phyloP scores from a whole-genome alignment of 768 basidiomycete genomes.

The Mycena leptocephala region DNA sequence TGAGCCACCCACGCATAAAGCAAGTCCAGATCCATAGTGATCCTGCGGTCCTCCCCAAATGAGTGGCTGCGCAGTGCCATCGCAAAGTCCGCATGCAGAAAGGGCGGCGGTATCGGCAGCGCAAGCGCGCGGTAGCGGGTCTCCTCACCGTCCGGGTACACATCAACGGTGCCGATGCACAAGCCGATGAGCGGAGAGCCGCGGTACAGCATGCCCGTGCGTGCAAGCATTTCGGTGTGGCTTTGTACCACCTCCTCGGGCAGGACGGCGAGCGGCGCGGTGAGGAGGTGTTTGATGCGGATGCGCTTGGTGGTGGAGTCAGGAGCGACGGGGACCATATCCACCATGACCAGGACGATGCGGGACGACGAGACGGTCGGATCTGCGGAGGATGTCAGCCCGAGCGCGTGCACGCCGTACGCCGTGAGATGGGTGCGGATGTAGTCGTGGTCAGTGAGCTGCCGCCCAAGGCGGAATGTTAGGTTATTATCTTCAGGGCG shows the following conservation, averaged over 20 bases:
- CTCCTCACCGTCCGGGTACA: background rate
- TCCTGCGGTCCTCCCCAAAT: background rate
- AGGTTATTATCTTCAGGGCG: background rate
- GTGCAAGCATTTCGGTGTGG: background rate
- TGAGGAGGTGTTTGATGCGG: background rate
- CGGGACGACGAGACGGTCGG: too few species aligned
- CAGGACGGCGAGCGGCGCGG: background rate
- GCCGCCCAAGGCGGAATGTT: background rate
- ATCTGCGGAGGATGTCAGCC: too few species aligned
- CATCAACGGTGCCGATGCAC: background rate
- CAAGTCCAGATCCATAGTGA: background rate
- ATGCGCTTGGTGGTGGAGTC: background rate
- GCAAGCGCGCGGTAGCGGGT: background rate
- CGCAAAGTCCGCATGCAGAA: background rate
- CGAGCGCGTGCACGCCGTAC: background rate
- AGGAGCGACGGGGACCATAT: background rate
- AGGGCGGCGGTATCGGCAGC: too few species aligned
- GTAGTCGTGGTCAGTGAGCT: background rate
- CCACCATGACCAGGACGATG: background rate
- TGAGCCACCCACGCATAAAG: background rate
- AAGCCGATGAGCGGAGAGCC: too few species aligned
- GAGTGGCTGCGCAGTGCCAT: background rate
- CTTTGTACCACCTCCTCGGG: background rate
- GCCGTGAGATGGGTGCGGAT: background rate
- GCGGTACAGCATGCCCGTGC: too few species aligned